Evolutionary conservation across 345 rosid genomes (phyloP).

Genomic region (Sisymbrium irio): DNA sequence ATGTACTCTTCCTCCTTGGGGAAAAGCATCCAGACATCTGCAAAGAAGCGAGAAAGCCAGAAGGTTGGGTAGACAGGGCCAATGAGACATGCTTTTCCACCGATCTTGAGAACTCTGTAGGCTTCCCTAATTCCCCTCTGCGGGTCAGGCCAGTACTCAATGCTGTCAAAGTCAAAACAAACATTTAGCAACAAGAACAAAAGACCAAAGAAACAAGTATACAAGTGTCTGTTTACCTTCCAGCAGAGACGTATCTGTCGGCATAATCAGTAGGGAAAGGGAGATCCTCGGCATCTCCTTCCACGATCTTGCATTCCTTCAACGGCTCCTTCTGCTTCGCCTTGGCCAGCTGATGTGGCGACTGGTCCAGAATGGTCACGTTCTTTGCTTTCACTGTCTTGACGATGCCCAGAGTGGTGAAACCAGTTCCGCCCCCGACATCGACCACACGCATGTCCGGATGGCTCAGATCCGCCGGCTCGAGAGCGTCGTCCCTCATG

Average conservation of each 20-base stretch:
- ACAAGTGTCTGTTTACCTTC: too few species aligned
- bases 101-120: conserved; percentile 86
- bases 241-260: conserved; percentile 94
- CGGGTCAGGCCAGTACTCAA: conserved; percentile 99
- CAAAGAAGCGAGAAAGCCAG: conserved; percentile 96
- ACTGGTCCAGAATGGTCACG: conserved; percentile 94
- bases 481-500: conserved; percentile 96
- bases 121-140: conserved; percentile 98
- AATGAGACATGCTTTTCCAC: conserved; percentile 88
- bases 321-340: conserved; percentile 94
- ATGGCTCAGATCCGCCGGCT: conserved; percentile 85
- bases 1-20: conserved; percentile 99
- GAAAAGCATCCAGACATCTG: conserved; percentile 99
- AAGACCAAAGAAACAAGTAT: too few species aligned
- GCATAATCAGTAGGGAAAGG: conserved; percentile 88
- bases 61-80: conserved; percentile 98
- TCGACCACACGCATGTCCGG: conserved; percentile 84
- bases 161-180: conserved; percentile 40
- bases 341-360: conserved; percentile 97
- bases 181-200: not conserved
- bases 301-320: conserved; percentile 86
- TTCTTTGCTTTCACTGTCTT: conserved; percentile 94
- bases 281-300: conserved; percentile 97
- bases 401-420: conserved; percentile 93
- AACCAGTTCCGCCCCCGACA: conserved; percentile 99